These are phyloP conservation scores for Fraxinus americana DNA, from an alignment of 257 asterid genomes.

Conservation along the genomic window DNA sequence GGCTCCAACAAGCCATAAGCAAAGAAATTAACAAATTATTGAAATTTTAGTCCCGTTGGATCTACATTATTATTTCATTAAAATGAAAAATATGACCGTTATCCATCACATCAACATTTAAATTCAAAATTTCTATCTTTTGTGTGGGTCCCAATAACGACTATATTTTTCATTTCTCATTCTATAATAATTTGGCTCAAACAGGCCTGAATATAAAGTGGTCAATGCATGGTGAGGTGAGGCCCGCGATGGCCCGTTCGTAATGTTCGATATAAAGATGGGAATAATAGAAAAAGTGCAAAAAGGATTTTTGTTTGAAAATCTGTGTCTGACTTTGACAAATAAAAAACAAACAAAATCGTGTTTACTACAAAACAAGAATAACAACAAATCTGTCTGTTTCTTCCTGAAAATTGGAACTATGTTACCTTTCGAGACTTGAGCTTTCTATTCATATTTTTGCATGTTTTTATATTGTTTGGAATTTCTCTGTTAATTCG, in stretches of 20 bases:
- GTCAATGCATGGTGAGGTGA: neutral
- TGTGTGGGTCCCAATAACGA: no score
- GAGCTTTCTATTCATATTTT: neutral
- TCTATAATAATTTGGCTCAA: no score
- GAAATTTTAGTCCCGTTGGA: no score
- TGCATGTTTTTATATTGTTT: neutral
- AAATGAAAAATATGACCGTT: no score
- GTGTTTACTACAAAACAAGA: neutral
- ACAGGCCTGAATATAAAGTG: neutral
- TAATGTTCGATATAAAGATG: neutral
- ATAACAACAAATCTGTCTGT: conserved; percentile 6
- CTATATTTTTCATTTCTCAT: no score
- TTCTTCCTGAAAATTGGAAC: conserved; percentile 8
- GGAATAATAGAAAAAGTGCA: neutral
- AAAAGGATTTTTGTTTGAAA: neutral
- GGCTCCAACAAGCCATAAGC: no score
- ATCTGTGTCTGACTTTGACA: conserved; percentile 19
- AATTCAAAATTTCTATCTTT: no score
- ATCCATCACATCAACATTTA: no score
- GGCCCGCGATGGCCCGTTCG: neutral
- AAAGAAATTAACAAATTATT: no score
- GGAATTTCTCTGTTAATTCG: neutral
- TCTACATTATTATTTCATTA: no score
- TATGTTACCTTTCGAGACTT: conserved; percentile 13
- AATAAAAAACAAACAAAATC: neutral